Evolutionary conservation across 352 stramenopile species (phyloP).

Genomic region (Pythium coloratum): DNA sequence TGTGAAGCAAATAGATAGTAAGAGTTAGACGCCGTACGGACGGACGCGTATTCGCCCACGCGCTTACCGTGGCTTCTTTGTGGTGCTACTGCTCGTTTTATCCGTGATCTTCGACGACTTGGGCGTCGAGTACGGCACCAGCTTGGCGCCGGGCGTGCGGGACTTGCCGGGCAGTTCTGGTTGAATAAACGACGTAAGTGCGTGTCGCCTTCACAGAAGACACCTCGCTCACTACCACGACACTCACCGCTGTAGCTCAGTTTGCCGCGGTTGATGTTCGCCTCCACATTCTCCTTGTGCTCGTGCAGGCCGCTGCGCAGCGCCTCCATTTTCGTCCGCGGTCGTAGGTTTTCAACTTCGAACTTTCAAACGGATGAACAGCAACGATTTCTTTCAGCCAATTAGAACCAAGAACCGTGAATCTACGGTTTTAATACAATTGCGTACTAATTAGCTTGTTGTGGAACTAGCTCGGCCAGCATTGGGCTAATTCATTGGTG

Average conservation of each 20-base stretch:
- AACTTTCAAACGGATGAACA: constrained; percentile 17
- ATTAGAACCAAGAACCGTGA: neutral
- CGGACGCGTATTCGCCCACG: neutral
- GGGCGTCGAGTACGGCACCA: constrained; percentile 37
- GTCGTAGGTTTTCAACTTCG: neutral
- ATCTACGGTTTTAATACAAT: constrained; percentile 9
- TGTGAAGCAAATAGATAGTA: constrained; percentile 1
- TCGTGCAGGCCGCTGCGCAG: constrained; percentile 35
- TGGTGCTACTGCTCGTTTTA: constrained; percentile 30
- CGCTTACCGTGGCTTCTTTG: constrained; percentile 49
- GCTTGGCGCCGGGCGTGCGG: constrained; percentile 11
- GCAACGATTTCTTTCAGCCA: constrained; percentile 1
- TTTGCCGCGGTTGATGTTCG: constrained; percentile 32
- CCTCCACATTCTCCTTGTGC: constrained; percentile 79
- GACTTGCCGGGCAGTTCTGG: constrained; percentile 16
- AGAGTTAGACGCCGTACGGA: neutral
- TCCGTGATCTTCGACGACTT: constrained; percentile 29
- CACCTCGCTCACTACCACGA: neutral
- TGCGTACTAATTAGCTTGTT: too few species aligned
- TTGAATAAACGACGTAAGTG: neutral
- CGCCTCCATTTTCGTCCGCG: constrained; percentile 44
- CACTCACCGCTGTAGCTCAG: constrained; percentile 31
- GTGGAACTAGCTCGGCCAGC: too few species aligned
- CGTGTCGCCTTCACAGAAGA: neutral
- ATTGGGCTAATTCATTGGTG: too few species aligned